phyloP scores from a whole-genome alignment of 805 yeast genomes.

The Lipomyces japonicus region DNA sequence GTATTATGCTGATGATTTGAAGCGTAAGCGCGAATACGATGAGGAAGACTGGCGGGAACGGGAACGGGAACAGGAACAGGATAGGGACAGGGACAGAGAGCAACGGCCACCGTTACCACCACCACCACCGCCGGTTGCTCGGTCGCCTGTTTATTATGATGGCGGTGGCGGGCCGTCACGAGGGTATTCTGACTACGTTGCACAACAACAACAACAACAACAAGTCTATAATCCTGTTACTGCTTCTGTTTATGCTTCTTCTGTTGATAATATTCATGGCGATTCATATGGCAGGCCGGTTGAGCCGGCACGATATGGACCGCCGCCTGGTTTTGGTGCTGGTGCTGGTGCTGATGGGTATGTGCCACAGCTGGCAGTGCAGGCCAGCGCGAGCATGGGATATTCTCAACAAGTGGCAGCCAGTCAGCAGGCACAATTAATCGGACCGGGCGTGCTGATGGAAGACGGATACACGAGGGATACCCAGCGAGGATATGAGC shows the following conservation, averaged over 20 bases:
- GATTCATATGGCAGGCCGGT: slow-evolving; percentile 1
- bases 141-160: not conserved
- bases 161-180: not conserved
- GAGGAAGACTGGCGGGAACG: slow-evolving; percentile 6
- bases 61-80: too few species aligned
- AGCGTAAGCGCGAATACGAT: slow-evolving; percentile 9
- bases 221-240: not conserved
- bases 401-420: not conserved
- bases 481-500: slow-evolving; percentile 21
- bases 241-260: not conserved
- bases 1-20: slow-evolving; percentile 9
- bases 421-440: too few species aligned
- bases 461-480: slow-evolving; percentile 25
- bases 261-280: not conserved
- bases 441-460: not conserved
- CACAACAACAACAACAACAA: not conserved
- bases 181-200: not conserved
- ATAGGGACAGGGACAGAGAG: not conserved
- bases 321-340: not conserved
- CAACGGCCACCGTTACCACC: not conserved
- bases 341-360: slow-evolving; percentile 2
- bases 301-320: not conserved
- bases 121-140: slow-evolving; percentile 3
- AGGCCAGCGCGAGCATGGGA: not conserved
- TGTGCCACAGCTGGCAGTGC: not conserved